Base-by-base conservation (phyloP, 768 basidiomycete genomes). In the Rubroboletus pulcherrimus region DNA sequence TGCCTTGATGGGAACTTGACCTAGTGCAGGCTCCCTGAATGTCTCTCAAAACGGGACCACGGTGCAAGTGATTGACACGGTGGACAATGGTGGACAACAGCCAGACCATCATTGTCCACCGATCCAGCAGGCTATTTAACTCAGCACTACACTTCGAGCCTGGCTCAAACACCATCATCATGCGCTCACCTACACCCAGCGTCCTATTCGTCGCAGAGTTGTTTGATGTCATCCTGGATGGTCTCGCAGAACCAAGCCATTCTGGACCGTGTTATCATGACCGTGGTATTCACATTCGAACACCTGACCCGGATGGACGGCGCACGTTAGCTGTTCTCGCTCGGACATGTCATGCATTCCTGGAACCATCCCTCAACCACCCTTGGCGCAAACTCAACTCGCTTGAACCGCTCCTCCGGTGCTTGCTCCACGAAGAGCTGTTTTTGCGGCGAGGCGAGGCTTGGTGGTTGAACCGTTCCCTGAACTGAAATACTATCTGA, bases 291-390 rank as follows among this genome's bases (percentile, higher is more conserved):
- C 21, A 24, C 12, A 10, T 41, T 34, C 21, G 1, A 29, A 34
- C n/a, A 15, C 44, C 30, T n/a, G 31, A 40, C 19, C 29, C 6
- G n/a, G 38, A 48, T n/a, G 35, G n/a, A n/a, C 37, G 26, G n/a
- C 38, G 30, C 19, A 17, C 42, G 7, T 12, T 52, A 0, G 51
- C 42, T 29, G 34, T 5, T n/a, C 45, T 54, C 15, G 53, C 53
- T 41, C 53, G 46, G 17, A 57, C 56, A 7, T 57, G 56, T 21
- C 47, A 42, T 12, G 40, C 30, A 4, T 49, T 57, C 17, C 34
- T 21, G 7, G 31, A 49, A 8, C 46, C 52, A 6, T 41, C 52
- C 7, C 40, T 54, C 15, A 17, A 57, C 9, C 29, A n/a, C 21
- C 47, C 49, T 24, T 54, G 56, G 56, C 19, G 47, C 3, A 38